These are phyloP conservation scores for Annulohypoxylon maeteangense DNA, from an alignment of 495 filamentous ascomycete genomes.

Conservation along the genomic window DNA sequence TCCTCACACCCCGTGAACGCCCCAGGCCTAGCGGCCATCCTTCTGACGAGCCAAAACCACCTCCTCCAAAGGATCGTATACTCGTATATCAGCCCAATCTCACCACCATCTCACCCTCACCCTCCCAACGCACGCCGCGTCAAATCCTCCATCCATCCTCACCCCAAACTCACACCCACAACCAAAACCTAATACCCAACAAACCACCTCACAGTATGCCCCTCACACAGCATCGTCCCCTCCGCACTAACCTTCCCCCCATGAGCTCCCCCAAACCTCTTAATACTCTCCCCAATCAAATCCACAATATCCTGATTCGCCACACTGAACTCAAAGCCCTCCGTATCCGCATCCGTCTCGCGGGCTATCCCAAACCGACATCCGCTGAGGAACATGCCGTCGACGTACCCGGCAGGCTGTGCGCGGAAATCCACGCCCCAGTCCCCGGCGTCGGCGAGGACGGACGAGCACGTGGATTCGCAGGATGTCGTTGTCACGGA, in stretches of 20 bases:
- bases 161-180: neutral
- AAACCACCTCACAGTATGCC: slow-evolving; percentile 33
- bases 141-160: neutral
- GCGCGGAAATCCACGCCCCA: slow-evolving; percentile 42
- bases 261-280: slow-evolving; percentile 27
- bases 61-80: neutral
- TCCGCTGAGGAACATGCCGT: slow-evolving; percentile 10
- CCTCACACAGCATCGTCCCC: slow-evolving; percentile 40
- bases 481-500: slow-evolving; percentile 20
- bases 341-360: slow-evolving; percentile 14
- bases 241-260: slow-evolving; percentile 31
- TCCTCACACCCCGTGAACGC: slow-evolving; percentile 3
- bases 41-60: slow-evolving; percentile 4
- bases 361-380: slow-evolving; percentile 36
- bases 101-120: neutral
- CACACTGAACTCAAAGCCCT: slow-evolving; percentile 22
- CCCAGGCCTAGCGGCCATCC: slow-evolving; percentile 16
- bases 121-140: neutral
- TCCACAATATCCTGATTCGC: slow-evolving; percentile 44
- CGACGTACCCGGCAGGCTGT: slow-evolving; percentile 24
- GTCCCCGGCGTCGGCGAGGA: slow-evolving; percentile 32
- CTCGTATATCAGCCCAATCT: neutral
- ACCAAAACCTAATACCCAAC: slow-evolving; percentile 16
- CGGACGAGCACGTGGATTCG: slow-evolving; percentile 30
- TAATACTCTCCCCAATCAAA: slow-evolving; percentile 26